Evolutionary conservation across 192 early-diverging fungal species (phyloP).

Genomic region (Mortierella antarctica): DNA sequence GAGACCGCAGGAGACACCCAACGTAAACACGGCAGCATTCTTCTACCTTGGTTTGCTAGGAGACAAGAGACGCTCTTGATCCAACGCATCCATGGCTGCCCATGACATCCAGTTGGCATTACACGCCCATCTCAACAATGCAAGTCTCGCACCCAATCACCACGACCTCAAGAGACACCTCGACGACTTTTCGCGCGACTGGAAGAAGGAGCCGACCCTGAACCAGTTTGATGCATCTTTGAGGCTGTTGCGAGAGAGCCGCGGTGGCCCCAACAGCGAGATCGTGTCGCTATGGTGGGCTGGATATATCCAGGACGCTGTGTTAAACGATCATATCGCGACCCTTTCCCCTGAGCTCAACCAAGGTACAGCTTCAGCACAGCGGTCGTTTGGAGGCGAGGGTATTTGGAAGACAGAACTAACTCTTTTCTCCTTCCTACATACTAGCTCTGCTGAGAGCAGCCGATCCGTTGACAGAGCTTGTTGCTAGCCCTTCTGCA

Average conservation of each 20-base stretch:
- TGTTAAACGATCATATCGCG: slow-evolving; percentile 9
- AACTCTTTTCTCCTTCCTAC: background rate
- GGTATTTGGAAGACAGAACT: background rate
- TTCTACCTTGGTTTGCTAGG: no score
- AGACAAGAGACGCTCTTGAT: no score
- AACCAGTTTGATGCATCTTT: slow-evolving; percentile 36
- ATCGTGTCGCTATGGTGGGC: slow-evolving; percentile 34
- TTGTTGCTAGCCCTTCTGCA: slow-evolving; percentile 11
- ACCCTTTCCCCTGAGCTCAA: slow-evolving; percentile 17
- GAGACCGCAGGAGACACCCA: no score
- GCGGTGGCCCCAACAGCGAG: slow-evolving; percentile 6
- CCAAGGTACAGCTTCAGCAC: slow-evolving; percentile 16
- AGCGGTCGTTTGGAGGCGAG: background rate
- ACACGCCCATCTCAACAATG: slow-evolving; percentile 41
- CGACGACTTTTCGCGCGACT: slow-evolving; percentile 35
- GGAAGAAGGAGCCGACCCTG: slow-evolving; percentile 39
- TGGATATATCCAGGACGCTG: slow-evolving; percentile 27
- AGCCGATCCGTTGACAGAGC: slow-evolving; percentile 16
- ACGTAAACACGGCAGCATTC: no score
- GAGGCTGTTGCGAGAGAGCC: slow-evolving; percentile 16
- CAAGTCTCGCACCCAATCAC: slow-evolving; percentile 10
- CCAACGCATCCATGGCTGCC: slow-evolving; percentile 10
- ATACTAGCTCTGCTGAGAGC: slow-evolving; percentile 22
- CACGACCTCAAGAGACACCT: slow-evolving; percentile 31
- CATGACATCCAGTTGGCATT: slow-evolving; percentile 37